Base-by-base conservation (phyloP, 2,329 filamentous ascomycete genomes). In the Myriosclerotinia scirpicola region DNA sequence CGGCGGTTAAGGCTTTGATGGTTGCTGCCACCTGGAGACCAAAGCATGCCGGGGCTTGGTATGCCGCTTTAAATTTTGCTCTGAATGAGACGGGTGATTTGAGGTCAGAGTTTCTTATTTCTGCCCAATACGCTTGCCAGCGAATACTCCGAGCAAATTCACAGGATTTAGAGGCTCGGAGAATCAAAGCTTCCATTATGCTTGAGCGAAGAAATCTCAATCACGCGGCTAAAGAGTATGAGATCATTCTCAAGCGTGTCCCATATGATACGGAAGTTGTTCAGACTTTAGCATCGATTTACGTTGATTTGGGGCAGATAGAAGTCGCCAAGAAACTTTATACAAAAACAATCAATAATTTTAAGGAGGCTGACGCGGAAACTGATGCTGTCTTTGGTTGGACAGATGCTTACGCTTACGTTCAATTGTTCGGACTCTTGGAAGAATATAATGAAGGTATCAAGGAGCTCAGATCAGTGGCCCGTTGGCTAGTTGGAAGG, bases 341-440 rank as follows among this genome's bases (percentile, higher is more conserved):
- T 64, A 73, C 69, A 30, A 68, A 73, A 30, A 74, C 71, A 42
- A 76, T 80, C 50, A 69, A 69, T 14, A 70, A 75, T 54, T 72
- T 73, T 53, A 74, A 69, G 56, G 60, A 66, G 15, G 38, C 63
- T 12, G 52, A 65, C 22, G 61, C 67, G 38, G 66, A 71, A 8
- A 38, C 56, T 1, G 69, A 69, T 2, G 52, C 53, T 11, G 52
- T 40, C 3, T 74, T 76, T 66, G 68, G 65, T 15, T 99, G 94
- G 94, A 88, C 90, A 64, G 90, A 98, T 76, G 81, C 96, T 53
- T 90, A 92, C 68, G 90, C 93, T 64, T 97, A 95, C 71, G 84
- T 92, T 50, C 92, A 97, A 73, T 83, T 98, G 22, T 87, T 93
- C 68, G 86, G 87, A 38, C 85, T 88, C 58, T 78, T 86, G 12